Evolutionary conservation across 2,329 filamentous ascomycete genomes (phyloP).

Genomic region (Aspergillus thermomutatus): DNA sequence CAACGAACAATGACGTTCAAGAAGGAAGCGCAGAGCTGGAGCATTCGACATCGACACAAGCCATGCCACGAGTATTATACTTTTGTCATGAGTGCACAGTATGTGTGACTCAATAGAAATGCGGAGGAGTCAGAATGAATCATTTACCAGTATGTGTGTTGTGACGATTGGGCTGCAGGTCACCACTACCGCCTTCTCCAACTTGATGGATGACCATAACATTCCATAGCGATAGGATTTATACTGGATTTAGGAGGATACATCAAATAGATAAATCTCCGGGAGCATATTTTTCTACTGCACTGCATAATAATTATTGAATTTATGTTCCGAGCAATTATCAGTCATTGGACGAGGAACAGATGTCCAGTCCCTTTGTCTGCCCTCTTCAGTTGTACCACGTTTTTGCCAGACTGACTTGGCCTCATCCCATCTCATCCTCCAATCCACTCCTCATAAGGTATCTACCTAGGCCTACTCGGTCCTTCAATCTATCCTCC

Average conservation of each 20-base stretch:
- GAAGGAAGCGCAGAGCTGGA: constrained; percentile 12
- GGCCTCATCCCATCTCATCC: constrained; percentile 10
- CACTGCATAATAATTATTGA: not conserved
- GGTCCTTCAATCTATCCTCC: not conserved
- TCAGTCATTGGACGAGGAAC: not conserved
- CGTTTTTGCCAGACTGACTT: constrained; percentile 17
- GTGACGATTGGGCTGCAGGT: not conserved
- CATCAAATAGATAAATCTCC: not conserved
- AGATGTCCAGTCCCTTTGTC: not conserved
- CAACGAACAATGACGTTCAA: constrained; percentile 14
- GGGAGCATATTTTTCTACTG: not conserved
- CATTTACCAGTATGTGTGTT: not conserved
- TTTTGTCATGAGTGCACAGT: not conserved
- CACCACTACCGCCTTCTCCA: not conserved
- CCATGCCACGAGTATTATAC: constrained; percentile 7
- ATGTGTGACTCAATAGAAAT: not conserved
- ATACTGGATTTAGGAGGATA: not conserved
- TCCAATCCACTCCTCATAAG: not conserved
- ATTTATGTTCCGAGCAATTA: not conserved
- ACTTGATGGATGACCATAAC: not conserved
- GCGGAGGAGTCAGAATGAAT: not conserved
- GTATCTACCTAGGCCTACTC: not conserved
- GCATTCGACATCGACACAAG: constrained; percentile 20
- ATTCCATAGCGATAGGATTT: not conserved
- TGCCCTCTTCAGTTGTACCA: constrained; percentile 8